Percentiles rank a stretch among this genome's conserved stretches.
Evolutionary conservation across 371 early-diverging fungal species (phyloP).

Genomic region (Mucor saturninus): DNA sequence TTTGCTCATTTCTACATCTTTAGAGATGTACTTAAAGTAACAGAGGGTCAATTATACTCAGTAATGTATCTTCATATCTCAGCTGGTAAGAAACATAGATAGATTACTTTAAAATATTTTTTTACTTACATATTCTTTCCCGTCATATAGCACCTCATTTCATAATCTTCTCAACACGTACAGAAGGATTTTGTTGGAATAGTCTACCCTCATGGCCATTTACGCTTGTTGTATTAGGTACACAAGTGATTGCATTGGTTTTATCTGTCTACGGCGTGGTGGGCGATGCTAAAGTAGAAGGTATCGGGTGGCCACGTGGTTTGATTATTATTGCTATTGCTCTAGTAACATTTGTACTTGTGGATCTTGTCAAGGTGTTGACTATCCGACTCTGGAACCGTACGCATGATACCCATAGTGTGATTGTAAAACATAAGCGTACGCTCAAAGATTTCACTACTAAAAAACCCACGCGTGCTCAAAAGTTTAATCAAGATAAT

Average conservation of each 20-base stretch:
- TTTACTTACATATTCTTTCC: constrained; percentile 35
- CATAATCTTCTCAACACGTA: constrained; percentile 92
- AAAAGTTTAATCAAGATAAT: constrained; percentile 35
- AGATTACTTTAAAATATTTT: neutral
- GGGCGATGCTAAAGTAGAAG: constrained; percentile 38
- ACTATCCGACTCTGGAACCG: constrained; percentile 72
- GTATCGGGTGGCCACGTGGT: constrained; percentile 61
- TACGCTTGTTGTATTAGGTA: constrained; percentile 81
- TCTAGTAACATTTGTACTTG: constrained; percentile 69
- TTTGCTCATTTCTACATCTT: constrained; percentile 84
- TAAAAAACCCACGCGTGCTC: constrained; percentile 28
- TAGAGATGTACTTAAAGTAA: constrained; percentile 58
- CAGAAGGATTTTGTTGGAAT: constrained; percentile 86
- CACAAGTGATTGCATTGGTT: constrained; percentile 89
- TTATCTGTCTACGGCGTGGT: constrained; percentile 79
- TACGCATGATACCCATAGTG: neutral
- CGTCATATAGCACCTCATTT: constrained; percentile 82
- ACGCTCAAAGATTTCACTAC: constrained; percentile 1
- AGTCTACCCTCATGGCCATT: constrained; percentile 82
- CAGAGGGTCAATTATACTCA: constrained; percentile 57
- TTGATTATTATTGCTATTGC: constrained; percentile 67
- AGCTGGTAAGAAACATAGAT: constrained; percentile 46
- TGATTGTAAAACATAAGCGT: constrained; percentile 12
- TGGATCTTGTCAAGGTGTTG: constrained; percentile 84
- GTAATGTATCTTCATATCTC: constrained; percentile 92